phyloP scores from a whole-genome alignment of 495 filamentous ascomycete species.

The Aspergillus asperescens region DNA sequence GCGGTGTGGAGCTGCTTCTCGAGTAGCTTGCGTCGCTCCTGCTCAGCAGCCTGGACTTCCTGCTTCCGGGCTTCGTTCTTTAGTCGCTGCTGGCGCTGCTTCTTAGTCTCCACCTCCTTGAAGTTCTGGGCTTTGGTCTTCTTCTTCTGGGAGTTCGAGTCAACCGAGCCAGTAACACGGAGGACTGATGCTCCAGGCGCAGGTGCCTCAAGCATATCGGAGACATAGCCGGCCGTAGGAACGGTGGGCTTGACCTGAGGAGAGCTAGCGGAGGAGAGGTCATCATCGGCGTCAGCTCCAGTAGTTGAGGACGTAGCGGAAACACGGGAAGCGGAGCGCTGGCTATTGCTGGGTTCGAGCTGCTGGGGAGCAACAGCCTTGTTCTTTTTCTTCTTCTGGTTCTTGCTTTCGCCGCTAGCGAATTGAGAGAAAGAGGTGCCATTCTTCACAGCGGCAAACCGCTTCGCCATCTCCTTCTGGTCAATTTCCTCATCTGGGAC shows the following conservation, averaged over 20 bases:
- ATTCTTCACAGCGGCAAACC: slow-evolving; percentile 59
- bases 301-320: slow-evolving; percentile 64
- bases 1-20: slow-evolving; percentile 79
- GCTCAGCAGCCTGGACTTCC: slow-evolving; percentile 66
- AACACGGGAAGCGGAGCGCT: slow-evolving; percentile 41
- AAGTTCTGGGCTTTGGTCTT: slow-evolving; percentile 56
- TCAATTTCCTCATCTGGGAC: slow-evolving; percentile 56
- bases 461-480: slow-evolving; percentile 67
- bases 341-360: slow-evolving; percentile 31
- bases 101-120: slow-evolving; percentile 69
- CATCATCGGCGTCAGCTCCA: slow-evolving; percentile 77
- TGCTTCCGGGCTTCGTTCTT: slow-evolving; percentile 73
- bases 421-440: slow-evolving; percentile 50
- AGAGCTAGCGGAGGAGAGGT: slow-evolving; percentile 61
- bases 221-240: slow-evolving; percentile 55
- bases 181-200: slow-evolving; percentile 67
- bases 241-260: slow-evolving; percentile 49
- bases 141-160: slow-evolving; percentile 60
- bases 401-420: slow-evolving; percentile 29
- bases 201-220: slow-evolving; percentile 80
- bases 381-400: slow-evolving; percentile 59
- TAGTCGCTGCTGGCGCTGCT: slow-evolving; percentile 78
- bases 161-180: slow-evolving; percentile 60
- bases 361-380: slow-evolving; percentile 32
- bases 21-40: slow-evolving; percentile 60